Evolutionary conservation across 495 filamentous ascomycete genomes (phyloP), one percentile per base, ranked within the genome.

Genomic region (Astrothelium macrocarpum): DNA sequence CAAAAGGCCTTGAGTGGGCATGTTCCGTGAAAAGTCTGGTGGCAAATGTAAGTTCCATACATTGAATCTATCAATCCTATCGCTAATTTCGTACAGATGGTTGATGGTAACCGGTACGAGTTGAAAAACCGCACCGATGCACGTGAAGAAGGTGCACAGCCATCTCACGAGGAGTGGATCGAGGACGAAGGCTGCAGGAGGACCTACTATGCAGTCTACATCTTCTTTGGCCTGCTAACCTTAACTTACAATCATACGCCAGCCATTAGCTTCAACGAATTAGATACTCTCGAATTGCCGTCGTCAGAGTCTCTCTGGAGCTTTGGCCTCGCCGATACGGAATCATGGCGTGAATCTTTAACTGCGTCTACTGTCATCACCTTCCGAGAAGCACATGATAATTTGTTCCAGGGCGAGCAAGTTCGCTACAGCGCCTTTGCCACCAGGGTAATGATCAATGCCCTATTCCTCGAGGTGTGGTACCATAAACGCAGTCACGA

Each of bases 201-300:
- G 53, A 97, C 94, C 1, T 98, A 97, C 78, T 98, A 91, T 69
- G 94, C 94, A n/a, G 93, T 97, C 62, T 97, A 97, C 76, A 92
- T 98, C 77, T 98, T 97, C 84, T 97, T 97, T 71, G 94, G 94
- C 63, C 83, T 97, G 72, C 78, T 98, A 65, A 98, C 94, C 9
- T 75, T 98, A 69, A 95, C 93, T 1, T 98, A 93, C 82, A 97
- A 98, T 75, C 94, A 97, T 75, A 96, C 93, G 1, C 95, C 95
- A 28, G 87, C 91, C 28, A 96, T 97, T 79, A 92, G 89, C 73
- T 96, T 96, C 79, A 95, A 96, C 75, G 95, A 97, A 75, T 95
- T 98, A 69, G 95, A 97, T 71, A 87, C 89, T 66, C 79, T 97
- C 26, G 86, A 94, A 74, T 80, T 98, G 39, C 95, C 95, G 0